phyloP scores from a whole-genome alignment of 1,284 basidiomycete species.

The Boletus holoroseus region DNA sequence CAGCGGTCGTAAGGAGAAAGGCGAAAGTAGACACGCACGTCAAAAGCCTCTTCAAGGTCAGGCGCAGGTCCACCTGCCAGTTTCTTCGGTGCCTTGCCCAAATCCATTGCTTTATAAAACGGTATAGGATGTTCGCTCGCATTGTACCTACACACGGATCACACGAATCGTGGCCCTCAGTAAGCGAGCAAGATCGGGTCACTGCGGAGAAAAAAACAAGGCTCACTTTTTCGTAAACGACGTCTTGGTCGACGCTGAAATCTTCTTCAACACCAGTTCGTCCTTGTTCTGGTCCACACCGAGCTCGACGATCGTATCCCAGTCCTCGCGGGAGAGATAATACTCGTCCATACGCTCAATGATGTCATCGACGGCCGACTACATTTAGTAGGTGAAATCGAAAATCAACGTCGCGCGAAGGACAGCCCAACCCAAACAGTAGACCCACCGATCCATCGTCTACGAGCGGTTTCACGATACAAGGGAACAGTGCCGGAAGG shows the following conservation, averaged over 20 bases:
- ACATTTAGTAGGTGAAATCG: constrained; percentile 5
- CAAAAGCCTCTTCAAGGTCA: constrained; percentile 85
- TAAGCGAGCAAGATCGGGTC: neutral
- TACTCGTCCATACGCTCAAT: constrained; percentile 93
- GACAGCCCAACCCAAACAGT: neutral
- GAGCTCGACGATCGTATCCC: constrained; percentile 92
- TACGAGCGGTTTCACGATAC: constrained; percentile 76
- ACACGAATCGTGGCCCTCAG: too few relatives aligned
- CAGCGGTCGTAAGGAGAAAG: neutral
- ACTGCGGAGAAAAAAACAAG: neutral
- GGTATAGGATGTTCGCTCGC: constrained; percentile 81
- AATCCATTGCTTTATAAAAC: constrained; percentile 79
- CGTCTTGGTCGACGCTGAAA: constrained; percentile 76
- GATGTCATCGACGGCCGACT: constrained; percentile 77
- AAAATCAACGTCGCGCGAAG: neutral
- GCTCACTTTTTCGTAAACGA: constrained; percentile 78
- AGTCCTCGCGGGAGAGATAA: constrained; percentile 89
- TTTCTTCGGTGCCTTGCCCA: constrained; percentile 76
- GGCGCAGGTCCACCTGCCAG: constrained; percentile 68
- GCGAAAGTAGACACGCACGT: constrained; percentile 34
- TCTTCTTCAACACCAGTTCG: constrained; percentile 75
- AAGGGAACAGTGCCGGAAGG: constrained; percentile 77
- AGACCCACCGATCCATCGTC: constrained; percentile 59
- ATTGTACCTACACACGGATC: constrained; percentile 65
- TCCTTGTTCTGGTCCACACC: constrained; percentile 80